Base-by-base conservation (phyloP, 2,329 filamentous ascomycete species). In the Alternaria sp. region DNA sequence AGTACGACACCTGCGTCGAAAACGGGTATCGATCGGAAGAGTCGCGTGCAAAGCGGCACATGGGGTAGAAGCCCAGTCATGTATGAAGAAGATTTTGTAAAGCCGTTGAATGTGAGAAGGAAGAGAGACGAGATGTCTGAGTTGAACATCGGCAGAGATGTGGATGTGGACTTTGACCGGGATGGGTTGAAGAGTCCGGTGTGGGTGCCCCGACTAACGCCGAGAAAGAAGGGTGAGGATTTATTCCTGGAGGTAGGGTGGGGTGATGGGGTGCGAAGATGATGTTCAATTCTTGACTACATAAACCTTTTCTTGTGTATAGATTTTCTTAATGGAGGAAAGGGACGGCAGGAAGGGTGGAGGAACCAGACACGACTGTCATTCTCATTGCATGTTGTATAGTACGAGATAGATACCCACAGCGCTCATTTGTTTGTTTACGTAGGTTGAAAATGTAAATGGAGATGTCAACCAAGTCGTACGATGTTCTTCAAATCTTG, bases 181-280 rank as follows among this genome's bases (percentile, higher is more conserved):
- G 60, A 70, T 4, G 67, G 66, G 12, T 54, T 79, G 36, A 76
- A 73, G 54, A 79, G 77, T 57, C 87, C 87, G 0, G 83, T 83
- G 1, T 90, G 88, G 87, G 81, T 88, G 66, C 89, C 89, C 3
- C 85, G 84, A 66, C 71, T 92, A 68, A 92, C 90, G 46, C 90
- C 90, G 3, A 89, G 87, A 58, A 81, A 88, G 62, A 83, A 87
- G 50, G 90, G 90, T 0, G 86, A 89, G 27, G 89, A 92, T 72
- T 71, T 92, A 60, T 89, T 85, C 41, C 71, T 84, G 44, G 74
- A 74, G 34, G 82, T 84, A 41, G 68, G 68, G 8, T 72, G 70
- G 59, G 57, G 68, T 54, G 65, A 36, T 45, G 51, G 40, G 52
- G 53, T n/a, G 28, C 25, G 38, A 25, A 44, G 18, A 16, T 18